phyloP scores from a whole-genome alignment of 2,329 filamentous ascomycete genomes.

The Scedosporium apiospermum region DNA sequence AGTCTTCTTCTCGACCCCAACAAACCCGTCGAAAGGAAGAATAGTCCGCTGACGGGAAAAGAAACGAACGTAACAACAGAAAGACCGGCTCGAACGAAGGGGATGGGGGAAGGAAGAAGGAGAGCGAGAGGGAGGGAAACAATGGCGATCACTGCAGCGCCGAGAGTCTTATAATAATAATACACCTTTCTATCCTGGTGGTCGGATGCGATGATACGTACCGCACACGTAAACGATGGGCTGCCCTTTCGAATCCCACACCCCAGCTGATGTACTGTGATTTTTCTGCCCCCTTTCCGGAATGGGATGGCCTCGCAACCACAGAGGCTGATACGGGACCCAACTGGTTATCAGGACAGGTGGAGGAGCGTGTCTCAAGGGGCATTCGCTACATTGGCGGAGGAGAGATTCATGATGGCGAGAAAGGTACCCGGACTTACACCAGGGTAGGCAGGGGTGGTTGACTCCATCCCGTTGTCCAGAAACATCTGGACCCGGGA shows the following conservation, averaged over 20 bases:
- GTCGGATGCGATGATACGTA: neutral
- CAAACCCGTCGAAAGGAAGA: neutral
- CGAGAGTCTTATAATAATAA: constrained; percentile 5
- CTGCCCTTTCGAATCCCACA: neutral
- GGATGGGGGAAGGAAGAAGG: neutral
- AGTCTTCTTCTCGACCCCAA: neutral
- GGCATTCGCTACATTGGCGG: neutral
- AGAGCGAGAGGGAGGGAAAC: constrained; percentile 6
- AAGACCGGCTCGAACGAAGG: neutral
- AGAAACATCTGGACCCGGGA: neutral
- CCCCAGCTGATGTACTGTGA: neutral
- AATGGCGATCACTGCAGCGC: constrained; percentile 5
- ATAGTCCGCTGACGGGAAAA: neutral
- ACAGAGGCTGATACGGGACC: neutral
- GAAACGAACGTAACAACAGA: constrained; percentile 4
- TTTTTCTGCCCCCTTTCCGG: neutral
- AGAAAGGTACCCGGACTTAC: neutral
- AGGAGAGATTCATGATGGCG: neutral
- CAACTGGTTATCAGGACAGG: neutral
- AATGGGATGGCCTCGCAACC: neutral
- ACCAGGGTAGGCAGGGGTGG: neutral
- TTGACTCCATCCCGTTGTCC: neutral
- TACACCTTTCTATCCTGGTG: neutral
- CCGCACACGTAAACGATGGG: neutral
- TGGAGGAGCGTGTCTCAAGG: neutral